Conservation (phyloP, 306 rosid species). For the Rubus idaeus region DNA sequence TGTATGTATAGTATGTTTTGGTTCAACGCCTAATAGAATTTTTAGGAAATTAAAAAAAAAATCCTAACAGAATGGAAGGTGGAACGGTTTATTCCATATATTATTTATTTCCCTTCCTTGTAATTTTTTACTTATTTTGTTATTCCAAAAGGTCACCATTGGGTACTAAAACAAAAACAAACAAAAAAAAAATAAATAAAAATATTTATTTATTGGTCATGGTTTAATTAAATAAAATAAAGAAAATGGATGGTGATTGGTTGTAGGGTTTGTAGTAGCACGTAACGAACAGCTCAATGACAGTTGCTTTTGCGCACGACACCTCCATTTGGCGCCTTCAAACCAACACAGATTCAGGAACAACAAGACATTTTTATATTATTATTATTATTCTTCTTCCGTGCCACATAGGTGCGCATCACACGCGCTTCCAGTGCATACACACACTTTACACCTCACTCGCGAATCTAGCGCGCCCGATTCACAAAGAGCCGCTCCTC, state of each 20-base stretch:
- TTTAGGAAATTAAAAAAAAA: neutral
- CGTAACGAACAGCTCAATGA: slow-evolving; percentile 41
- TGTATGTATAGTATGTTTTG: neutral
- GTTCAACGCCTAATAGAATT: neutral
- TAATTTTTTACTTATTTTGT: neutral
- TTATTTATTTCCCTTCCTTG: neutral
- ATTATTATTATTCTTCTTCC: neutral
- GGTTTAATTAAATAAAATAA: neutral
- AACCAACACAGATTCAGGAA: neutral
- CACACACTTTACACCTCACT: too few species aligned
- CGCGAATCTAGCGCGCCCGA: too few species aligned
- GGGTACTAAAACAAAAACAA: neutral
- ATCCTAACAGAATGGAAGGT: neutral
- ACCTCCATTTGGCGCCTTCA: slow-evolving; percentile 48
- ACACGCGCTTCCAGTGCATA: neutral
- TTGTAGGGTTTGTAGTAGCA: neutral
- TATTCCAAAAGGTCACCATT: neutral
- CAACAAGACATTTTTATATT: neutral
- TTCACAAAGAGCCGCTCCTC: neutral
- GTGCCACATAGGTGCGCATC: neutral
- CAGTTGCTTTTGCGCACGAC: slow-evolving; percentile 37
- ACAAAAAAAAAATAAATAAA: too few species aligned
- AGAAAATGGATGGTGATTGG: slow-evolving; percentile 15
- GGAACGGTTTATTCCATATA: neutral
- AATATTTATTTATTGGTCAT: neutral